Percentiles rank a stretch among this genome's conserved stretches.
phyloP scores from a whole-genome alignment of 768 basidiomycete species.

The Lactarius psammicola region DNA sequence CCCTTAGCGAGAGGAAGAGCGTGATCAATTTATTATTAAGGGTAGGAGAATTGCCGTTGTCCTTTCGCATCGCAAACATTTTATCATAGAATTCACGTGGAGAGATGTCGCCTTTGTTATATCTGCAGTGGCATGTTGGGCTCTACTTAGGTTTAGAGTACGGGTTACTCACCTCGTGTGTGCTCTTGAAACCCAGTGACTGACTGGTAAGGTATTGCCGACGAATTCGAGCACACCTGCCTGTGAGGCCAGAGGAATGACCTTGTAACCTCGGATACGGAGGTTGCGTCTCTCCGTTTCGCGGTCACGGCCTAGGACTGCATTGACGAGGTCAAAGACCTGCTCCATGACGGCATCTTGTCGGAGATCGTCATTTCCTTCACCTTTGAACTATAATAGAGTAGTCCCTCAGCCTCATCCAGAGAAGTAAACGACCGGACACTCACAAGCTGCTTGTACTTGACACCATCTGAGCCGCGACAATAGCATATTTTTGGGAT shows the following conservation, averaged over 20 bases:
- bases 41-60: conserved; percentile 32
- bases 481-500: conserved; percentile 79
- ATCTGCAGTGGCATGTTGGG: conserved; percentile 44
- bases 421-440: background rate
- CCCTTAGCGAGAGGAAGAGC: conserved; percentile 32
- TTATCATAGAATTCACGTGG: conserved; percentile 34
- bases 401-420: background rate
- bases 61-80: conserved; percentile 38
- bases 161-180: conserved; percentile 53
- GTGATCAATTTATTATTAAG: conserved; percentile 34
- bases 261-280: conserved; percentile 79
- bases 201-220: conserved; percentile 65
- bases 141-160: background rate
- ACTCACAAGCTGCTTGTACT: conserved; percentile 79
- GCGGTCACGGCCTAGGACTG: conserved; percentile 67
- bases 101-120: conserved; percentile 57
- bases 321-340: conserved; percentile 87
- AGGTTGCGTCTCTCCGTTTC: conserved; percentile 74
- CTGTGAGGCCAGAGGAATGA: conserved; percentile 76
- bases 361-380: conserved; percentile 85
- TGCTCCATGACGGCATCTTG: conserved; percentile 99
- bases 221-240: conserved; percentile 94
- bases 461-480: conserved; percentile 58
- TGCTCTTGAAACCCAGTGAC: conserved; percentile 57
- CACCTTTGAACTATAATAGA: conserved; percentile 76